Conservation (phyloP, 768 basidiomycete genomes). For the Boletus fagicola region DNA sequence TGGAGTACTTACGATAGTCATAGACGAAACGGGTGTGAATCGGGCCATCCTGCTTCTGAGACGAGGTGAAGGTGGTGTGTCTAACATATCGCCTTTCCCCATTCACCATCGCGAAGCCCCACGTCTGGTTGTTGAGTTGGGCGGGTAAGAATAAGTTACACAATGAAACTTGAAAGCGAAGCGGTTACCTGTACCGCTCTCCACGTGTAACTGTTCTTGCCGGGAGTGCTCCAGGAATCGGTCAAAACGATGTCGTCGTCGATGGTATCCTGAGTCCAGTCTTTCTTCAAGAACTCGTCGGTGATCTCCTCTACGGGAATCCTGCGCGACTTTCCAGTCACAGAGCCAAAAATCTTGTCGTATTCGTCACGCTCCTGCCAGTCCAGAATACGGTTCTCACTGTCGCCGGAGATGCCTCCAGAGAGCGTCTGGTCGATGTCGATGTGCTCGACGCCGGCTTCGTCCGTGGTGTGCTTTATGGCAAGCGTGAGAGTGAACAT, state of each 20-base stretch:
- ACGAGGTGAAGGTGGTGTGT: constrained; percentile 62
- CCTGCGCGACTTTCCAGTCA: constrained; percentile 55
- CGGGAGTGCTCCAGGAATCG: constrained; percentile 56
- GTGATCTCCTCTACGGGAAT: constrained; percentile 46
- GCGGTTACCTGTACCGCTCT: constrained; percentile 54
- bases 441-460: constrained; percentile 58
- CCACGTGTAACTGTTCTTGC: constrained; percentile 61
- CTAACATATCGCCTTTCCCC: constrained; percentile 60
- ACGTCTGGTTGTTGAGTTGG: constrained; percentile 34
- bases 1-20: constrained; percentile 56
- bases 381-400: constrained; percentile 55
- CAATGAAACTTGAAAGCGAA: constrained; percentile 12
- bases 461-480: constrained; percentile 66
- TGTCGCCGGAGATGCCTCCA: constrained; percentile 57
- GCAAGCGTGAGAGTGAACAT: constrained; percentile 55
- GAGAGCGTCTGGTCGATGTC: constrained; percentile 65
- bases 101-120: constrained; percentile 64
- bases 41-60: constrained; percentile 46
- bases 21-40: constrained; percentile 60
- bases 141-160: background rate
- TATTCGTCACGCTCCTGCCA: constrained; percentile 53
- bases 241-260: constrained; percentile 36
- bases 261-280: constrained; percentile 43
- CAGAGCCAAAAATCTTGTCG: constrained; percentile 60
- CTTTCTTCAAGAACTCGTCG: constrained; percentile 41